Evolutionary conservation across 352 stramenopile species (phyloP).

Genomic region (Globisporangium paddicum): DNA sequence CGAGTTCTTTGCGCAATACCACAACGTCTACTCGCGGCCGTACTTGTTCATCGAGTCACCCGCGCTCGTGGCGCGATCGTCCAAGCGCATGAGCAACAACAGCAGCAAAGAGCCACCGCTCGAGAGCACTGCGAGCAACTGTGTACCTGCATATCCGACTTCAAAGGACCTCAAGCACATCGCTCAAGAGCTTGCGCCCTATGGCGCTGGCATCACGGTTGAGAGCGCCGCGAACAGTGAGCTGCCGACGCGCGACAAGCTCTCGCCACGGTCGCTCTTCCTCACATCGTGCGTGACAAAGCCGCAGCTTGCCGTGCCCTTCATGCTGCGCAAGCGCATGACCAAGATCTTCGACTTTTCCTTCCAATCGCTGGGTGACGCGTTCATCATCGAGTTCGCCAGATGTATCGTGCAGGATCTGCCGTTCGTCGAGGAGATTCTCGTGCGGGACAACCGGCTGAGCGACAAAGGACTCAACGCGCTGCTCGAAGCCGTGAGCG

Average conservation of each 20-base stretch:
- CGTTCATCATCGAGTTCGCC: constrained; percentile 63
- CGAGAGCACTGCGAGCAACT: constrained; percentile 16
- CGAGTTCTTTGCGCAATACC: constrained; percentile 63
- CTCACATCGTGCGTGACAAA: constrained; percentile 45
- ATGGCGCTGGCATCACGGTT: constrained; percentile 7
- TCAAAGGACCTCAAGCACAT: constrained; percentile 37
- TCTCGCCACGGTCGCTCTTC: constrained; percentile 65
- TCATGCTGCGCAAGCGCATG: constrained; percentile 51
- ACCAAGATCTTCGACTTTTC: constrained; percentile 82
- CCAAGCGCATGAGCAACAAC: background rate
- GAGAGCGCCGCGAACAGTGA: constrained; percentile 10
- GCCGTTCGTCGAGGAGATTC: constrained; percentile 72
- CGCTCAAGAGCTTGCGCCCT: constrained; percentile 18
- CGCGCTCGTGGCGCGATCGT: background rate
- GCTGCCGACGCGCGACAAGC: constrained; percentile 33
- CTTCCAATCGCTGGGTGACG: constrained; percentile 73
- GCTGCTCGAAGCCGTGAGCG: constrained; percentile 48
- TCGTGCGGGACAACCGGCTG: constrained; percentile 84
- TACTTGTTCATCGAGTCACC: constrained; percentile 53
- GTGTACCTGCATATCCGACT: constrained; percentile 38
- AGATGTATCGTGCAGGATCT: constrained; percentile 47
- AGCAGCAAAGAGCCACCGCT: background rate
- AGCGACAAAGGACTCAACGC: constrained; percentile 67
- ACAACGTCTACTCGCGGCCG: constrained; percentile 49
- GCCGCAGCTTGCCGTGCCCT: constrained; percentile 49